Conservation (phyloP, 179 eudicot species). For the Heliamphora pulchella region DNA sequence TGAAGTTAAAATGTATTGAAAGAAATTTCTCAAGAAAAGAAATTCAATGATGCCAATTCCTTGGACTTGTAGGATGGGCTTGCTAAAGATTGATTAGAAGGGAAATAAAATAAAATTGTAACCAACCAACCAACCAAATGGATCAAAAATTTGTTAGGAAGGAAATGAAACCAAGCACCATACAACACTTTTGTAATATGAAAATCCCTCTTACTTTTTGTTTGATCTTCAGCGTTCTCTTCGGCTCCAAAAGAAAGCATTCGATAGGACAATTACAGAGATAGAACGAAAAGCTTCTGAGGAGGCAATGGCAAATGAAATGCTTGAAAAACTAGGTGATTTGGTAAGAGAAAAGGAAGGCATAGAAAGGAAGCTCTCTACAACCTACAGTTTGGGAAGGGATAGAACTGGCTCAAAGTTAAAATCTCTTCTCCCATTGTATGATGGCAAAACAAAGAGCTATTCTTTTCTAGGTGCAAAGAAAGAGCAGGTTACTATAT, state of each 20-base stretch:
- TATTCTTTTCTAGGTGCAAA: conserved; percentile 47
- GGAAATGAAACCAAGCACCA: background rate
- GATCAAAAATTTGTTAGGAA: background rate
- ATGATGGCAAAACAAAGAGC: conserved; percentile 43
- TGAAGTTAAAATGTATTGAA: background rate
- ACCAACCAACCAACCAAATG: background rate
- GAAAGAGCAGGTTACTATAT: conserved; percentile 46
- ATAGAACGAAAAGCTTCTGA: conserved; percentile 55
- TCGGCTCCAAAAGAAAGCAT: conserved; percentile 64
- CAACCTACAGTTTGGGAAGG: conserved; percentile 77
- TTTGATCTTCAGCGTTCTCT: conserved; percentile 55
- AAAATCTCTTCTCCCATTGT: conserved; percentile 57
- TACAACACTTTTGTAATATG: background rate
- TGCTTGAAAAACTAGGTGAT: conserved; percentile 47
- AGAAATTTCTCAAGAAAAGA: background rate
- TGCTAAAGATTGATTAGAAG: background rate
- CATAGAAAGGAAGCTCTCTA: conserved; percentile 66
- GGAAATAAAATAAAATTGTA: no score
- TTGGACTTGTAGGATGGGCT: background rate
- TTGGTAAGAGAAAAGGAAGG: conserved; percentile 60
- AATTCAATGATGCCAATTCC: background rate
- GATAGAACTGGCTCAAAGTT: conserved; percentile 32
- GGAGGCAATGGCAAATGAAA: conserved; percentile 43
- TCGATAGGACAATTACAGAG: conserved; percentile 57
- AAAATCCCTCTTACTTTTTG: background rate